Base-by-base conservation (phyloP, 2,329 filamentous ascomycete genomes). In the Bretziella fagacearum region DNA sequence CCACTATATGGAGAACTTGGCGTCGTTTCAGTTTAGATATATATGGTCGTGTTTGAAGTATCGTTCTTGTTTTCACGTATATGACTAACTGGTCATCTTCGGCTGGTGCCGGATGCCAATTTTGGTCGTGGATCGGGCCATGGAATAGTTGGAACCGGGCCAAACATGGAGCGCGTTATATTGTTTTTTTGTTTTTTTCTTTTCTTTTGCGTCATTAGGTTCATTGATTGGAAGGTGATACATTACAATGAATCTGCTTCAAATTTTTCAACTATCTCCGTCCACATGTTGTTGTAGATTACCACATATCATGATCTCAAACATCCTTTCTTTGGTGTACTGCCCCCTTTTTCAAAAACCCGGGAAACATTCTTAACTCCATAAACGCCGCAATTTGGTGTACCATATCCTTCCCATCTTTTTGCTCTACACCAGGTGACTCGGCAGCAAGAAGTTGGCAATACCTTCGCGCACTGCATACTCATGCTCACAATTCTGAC, bases 381-480 rank as follows among this genome's bases (percentile, higher is more conserved):
- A 44, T 6, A 23, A 44, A 30, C 26, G 26, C 41, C 26, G 18
- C 17, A 43, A 30, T 43, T 43, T 43, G 27, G 25, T 43, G 17
- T 15, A 3, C 20, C n/a, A 2, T 15, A 42, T 42, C 18, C 18
- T 8, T 39, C 39, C 33, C 33, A 18, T 36, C 17, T 15, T 15
- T 20, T 41, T n/a, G n/a, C 17, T 22, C 63, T 60, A 77, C 40
- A 87, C 91, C 62, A 98, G 65, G 67, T 98, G 91, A 57, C 82
- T 91, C 10, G 91, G 91, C 55, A 98, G 65, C 59, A 98, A 65
- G 58, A 98, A 98, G 63, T 96, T 96, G 51, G 86, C 85, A 61
- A 96, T 94, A 4, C 91, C 91, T 64, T 98, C 89, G 60, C 91
- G 87, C 53, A 98, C 80, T 50, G 78, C 78, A 63, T 96, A 98